These are phyloP conservation scores for Pinus albicaulis DNA, from an alignment of 75 land plant genomes.

Conservation along the genomic window DNA sequence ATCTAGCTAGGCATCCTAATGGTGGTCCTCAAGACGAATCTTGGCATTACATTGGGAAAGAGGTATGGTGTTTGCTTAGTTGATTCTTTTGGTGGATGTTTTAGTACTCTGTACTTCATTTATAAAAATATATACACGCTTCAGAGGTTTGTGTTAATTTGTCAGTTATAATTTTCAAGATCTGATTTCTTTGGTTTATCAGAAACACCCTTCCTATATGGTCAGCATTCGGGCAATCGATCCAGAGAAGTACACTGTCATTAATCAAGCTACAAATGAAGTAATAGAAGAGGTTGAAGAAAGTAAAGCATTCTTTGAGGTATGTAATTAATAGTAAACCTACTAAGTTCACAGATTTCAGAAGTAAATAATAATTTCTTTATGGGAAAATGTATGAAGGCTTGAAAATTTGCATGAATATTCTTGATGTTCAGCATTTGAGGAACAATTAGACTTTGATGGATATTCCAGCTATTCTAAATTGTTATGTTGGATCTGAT, in stretches of 20 bases:
- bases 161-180: background rate
- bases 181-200: background rate
- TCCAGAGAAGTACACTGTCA: constrained; percentile 69
- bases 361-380: background rate
- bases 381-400: background rate
- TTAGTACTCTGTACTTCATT: background rate
- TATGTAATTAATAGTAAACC: constrained; percentile 8
- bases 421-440: background rate
- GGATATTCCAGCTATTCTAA: background rate
- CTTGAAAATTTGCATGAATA: background rate
- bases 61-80: constrained; percentile 40
- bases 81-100: constrained; percentile 1
- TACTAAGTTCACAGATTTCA: background rate
- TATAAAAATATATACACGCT: background rate
- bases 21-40: constrained; percentile 32
- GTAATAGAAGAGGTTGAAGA: constrained; percentile 97
- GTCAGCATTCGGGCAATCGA: constrained; percentile 86
- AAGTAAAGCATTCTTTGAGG: constrained; percentile 98
- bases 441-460: background rate
- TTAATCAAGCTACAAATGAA: constrained; percentile 58
- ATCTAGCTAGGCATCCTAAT: constrained; percentile 41
- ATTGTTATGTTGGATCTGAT: background rate
- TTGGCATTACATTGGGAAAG: constrained; percentile 87
- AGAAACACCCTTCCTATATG: constrained; percentile 78
- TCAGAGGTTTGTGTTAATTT: background rate